A percentile compares a stretch with the other conserved stretches of the same genome.
phyloP scores from a whole-genome alignment of 2,329 filamentous ascomycete genomes.

The Hymenoscyphus infarciens region DNA sequence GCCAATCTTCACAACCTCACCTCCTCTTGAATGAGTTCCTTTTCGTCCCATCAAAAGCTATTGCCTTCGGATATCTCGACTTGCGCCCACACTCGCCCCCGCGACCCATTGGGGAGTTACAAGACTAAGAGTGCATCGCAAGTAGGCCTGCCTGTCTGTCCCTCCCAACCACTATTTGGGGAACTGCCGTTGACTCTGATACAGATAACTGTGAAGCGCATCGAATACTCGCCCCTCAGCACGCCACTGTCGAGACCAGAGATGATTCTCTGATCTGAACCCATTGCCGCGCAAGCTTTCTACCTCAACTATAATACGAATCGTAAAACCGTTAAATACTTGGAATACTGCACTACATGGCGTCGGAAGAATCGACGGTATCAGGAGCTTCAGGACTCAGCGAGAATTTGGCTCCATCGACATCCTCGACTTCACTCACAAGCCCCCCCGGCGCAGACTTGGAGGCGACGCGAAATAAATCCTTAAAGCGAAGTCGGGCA shows the following conservation, averaged over 20 bases:
- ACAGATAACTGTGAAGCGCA: constrained; percentile 21
- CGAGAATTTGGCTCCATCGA: constrained; percentile 24
- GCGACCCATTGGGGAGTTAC: neutral
- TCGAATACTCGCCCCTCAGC: constrained; percentile 17
- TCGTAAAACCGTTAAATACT: neutral
- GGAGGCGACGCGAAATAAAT: constrained; percentile 27
- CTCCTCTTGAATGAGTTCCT: constrained; percentile 2
- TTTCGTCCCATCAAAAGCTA: constrained; percentile 7
- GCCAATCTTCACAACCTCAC: neutral
- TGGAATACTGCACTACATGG: constrained; percentile 27
- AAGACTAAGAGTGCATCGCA: constrained; percentile 12
- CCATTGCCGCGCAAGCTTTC: constrained; percentile 2
- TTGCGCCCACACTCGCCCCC: constrained; percentile 20
- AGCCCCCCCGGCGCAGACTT: constrained; percentile 19
- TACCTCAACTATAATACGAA: neutral
- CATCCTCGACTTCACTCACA: constrained; percentile 17
- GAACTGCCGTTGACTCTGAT: constrained; percentile 13
- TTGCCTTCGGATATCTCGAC: constrained; percentile 12
- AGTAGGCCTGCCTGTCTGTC: constrained; percentile 9
- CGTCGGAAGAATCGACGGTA: constrained; percentile 29
- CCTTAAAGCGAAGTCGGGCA: constrained; percentile 32
- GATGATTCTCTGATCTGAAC: constrained; percentile 23
- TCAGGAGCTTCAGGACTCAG: constrained; percentile 26
- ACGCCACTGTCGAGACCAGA: constrained; percentile 22
- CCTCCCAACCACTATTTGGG: constrained; percentile 1